Base-by-base conservation (phyloP, 2,329 filamentous ascomycete species). In the Didymella glomerata region DNA sequence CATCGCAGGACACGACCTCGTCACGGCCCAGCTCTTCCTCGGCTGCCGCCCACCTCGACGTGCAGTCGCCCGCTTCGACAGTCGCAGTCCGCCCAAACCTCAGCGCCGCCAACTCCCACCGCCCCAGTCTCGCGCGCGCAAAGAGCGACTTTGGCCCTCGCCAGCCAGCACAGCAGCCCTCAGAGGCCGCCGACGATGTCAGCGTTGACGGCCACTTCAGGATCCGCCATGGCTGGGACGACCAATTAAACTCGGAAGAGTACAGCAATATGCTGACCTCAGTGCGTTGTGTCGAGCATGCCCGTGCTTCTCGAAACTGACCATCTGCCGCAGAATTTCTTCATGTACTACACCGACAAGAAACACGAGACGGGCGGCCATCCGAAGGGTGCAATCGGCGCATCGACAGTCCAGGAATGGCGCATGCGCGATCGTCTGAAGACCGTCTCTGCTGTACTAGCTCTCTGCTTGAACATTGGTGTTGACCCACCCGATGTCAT, bases 311-410 rank as follows among this genome's bases (percentile, higher is more conserved):
- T 32, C 6, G 42, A 16, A 25, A 32, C 63, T 68, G 51, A 68
- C 65, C 44, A 18, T 18, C 61, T 30, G 22, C 42, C 4, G 54
- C 78, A 97, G 90, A 96, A 92, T 67, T 99, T 96, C 87, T 98
- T 97, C 82, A 98, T 98, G 94, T 99, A 99, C 80, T 99, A 91
- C 78, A 97, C 94, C 64, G 95, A 99, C 78, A 98, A 98, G 79
- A 90, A 94, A 52, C 95, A 99, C 79, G 95, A 98, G 76, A 95
- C 92, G 22, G 94, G 92, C 34, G 95, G 93, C 22, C 92, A 93
- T 67, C 92, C 93, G 16, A 92, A 93, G 74, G 79, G 81, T 58
- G 80, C 82, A 20, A 80, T 80, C 56, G 80, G 78, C 64, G 75
- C 74, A 34, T 79, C 77, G 58, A 85, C 87, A 51, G 84, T 96